Evolutionary conservation across 2,329 filamentous ascomycete genomes (phyloP).

Genomic region (Penicillium aurantiogriseum): DNA sequence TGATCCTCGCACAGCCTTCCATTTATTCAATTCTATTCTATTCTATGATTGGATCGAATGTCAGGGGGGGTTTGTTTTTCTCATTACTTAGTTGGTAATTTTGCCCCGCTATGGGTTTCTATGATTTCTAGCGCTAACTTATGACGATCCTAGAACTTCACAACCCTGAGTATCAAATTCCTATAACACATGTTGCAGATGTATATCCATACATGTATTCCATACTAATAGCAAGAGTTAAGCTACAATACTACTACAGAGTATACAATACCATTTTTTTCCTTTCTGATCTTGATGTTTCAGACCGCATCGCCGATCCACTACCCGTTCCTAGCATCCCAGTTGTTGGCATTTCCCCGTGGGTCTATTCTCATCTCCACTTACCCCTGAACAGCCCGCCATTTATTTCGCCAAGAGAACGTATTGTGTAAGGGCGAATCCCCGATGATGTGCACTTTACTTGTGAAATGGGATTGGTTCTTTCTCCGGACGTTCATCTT

Average conservation of each 20-base stretch:
- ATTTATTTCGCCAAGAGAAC: constrained; percentile 17
- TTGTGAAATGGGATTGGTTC: constrained; percentile 9
- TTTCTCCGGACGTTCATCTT: constrained; percentile 15
- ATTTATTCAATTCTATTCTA: background rate
- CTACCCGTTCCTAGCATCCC: constrained; percentile 24
- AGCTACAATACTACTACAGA: background rate
- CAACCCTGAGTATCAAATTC: background rate
- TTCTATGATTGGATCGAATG: constrained; percentile 16
- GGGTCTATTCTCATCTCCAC: constrained; percentile 16
- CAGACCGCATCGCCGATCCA: constrained; percentile 17
- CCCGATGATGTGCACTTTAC: constrained; percentile 12
- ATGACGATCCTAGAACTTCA: background rate
- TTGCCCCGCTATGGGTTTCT: constrained; percentile 1
- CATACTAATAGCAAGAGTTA: background rate
- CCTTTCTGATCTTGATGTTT: background rate
- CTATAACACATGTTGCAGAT: background rate
- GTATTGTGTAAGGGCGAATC: constrained; percentile 8
- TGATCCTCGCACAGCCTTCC: constrained; percentile 12
- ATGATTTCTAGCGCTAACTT: constrained; percentile 1
- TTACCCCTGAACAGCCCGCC: constrained; percentile 28
- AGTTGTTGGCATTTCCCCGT: constrained; percentile 7
- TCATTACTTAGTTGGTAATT: constrained; percentile 2
- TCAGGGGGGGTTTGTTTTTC: background rate
- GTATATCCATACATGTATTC: background rate
- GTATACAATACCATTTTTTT: background rate